Base-by-base conservation (phyloP, 2,329 filamentous ascomycete genomes). In the Nemania diffusa region DNA sequence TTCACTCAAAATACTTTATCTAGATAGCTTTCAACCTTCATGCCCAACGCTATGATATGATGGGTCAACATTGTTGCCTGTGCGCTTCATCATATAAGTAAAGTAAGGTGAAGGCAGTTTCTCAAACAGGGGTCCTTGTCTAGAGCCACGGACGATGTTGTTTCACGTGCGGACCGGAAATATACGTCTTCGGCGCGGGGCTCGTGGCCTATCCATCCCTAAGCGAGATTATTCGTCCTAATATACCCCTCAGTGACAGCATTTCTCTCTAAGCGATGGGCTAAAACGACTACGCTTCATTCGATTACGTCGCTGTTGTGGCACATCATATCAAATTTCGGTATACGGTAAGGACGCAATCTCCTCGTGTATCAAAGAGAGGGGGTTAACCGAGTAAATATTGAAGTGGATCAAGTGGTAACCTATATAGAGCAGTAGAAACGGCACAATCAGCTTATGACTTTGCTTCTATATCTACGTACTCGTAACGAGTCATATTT, bases 71-170 rank as follows among this genome's bases (percentile, higher is more conserved):
- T n/a, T n/a, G n/a, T 22, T 50, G 11, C n/a, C 9, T 53, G 17
- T 51, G 32, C 32, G 32, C n/a, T 50, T 46, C 11, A 27, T 57
- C 32, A 1, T 26, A 40, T 32, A 50, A 27, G 62, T 55, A 53
- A 48, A 15, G 27, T n/a, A 20, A 53, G 17, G 8, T 11, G 5
- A 50, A 32, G 13, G n/a, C 57, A 20, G 15, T 3, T 7, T 26
- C 27, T 22, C 15, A 29, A n/a, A 6, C 2, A 11, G 50, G 26
- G 50, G 26, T 6, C 26, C 26, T 51, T 29, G 3, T 51, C 22
- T n/a, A 8, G 22, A 42, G 22, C 57, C 46, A 15, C 48, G 2
- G n/a, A 20, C 8, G n/a, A 40, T 53, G n/a, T 5, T 9, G 37
- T 48, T 13, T 46, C n/a, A 7, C 3, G 15, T 17, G 46, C 32